phyloP scores from a whole-genome alignment of 176 grass and related monocot genomes.

The Bolboschoenus planiculmis region DNA sequence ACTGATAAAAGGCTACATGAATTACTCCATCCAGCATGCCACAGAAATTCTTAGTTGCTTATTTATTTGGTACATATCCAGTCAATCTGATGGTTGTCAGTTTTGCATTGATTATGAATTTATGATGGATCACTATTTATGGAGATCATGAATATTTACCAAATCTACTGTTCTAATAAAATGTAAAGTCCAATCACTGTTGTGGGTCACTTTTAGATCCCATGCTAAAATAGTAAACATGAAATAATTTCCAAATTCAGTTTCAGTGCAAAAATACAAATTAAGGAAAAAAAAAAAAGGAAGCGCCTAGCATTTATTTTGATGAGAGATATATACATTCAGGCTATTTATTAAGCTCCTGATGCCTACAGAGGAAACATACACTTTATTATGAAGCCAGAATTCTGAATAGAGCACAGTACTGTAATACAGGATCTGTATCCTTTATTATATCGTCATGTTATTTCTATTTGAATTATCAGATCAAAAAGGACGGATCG shows the following conservation, averaged over 20 bases:
- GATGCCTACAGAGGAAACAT: not conserved
- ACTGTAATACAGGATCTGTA: too few species aligned
- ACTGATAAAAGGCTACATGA: not conserved
- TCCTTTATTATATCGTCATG: too few species aligned
- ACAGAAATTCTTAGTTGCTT: too few species aligned
- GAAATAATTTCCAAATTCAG: too few species aligned
- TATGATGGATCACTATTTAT: not conserved
- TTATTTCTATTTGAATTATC: too few species aligned
- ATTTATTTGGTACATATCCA: too few species aligned
- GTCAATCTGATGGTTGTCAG: too few species aligned
- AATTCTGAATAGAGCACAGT: too few species aligned
- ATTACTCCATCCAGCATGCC: too few species aligned
- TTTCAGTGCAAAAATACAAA: too few species aligned
- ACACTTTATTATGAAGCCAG: not conserved
- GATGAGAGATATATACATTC: not conserved
- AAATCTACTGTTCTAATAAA: not conserved
- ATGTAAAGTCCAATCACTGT: not conserved
- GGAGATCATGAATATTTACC: not conserved
- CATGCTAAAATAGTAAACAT: not conserved
- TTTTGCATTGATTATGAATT: not conserved
- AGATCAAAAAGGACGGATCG: too few species aligned
- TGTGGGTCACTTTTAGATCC: not conserved
- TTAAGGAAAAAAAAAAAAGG: not conserved
- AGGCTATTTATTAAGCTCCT: not conserved
- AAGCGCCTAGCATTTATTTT: not conserved